A percentile compares a stretch with the other conserved stretches of the same genome.
Evolutionary conservation across 495 filamentous ascomycete genomes (phyloP).

Genomic region (Trichoderma gamsii): DNA sequence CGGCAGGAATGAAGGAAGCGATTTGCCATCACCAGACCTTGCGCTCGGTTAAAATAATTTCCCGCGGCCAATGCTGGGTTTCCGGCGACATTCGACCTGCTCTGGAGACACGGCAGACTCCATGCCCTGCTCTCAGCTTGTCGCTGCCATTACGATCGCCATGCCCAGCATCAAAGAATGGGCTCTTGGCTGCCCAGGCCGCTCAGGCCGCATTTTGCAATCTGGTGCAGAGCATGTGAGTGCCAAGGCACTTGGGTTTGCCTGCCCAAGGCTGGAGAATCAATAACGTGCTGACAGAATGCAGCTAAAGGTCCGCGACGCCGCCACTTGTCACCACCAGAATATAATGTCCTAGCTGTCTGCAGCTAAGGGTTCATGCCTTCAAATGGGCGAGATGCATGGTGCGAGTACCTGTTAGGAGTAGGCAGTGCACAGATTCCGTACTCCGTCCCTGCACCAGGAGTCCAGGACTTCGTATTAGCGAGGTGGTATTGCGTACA

Average conservation of each 20-base stretch:
- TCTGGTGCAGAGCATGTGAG: not conserved
- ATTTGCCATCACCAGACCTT: conserved; percentile 11
- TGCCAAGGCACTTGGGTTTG: conserved; percentile 1
- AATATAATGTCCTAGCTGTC: not conserved
- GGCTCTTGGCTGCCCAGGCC: not conserved
- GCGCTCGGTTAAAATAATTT: not conserved
- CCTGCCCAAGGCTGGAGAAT: not conserved
- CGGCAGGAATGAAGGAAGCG: not conserved
- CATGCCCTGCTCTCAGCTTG: not conserved
- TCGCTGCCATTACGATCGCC: not conserved
- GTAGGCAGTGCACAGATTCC: not conserved
- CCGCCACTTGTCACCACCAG: not conserved
- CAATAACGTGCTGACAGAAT: conserved; percentile 5
- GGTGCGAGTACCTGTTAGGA: not conserved
- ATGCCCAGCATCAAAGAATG: not conserved
- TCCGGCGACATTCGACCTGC: conserved; percentile 1
- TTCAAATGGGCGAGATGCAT: not conserved
- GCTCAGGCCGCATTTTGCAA: not conserved
- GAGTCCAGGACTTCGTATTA: not conserved
- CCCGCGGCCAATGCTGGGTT: not conserved
- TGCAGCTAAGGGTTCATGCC: not conserved
- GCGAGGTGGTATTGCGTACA: not conserved
- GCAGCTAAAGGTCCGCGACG: not conserved
- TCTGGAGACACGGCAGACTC: not conserved
- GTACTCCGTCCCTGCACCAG: not conserved